Evolutionary conservation across 2,329 filamentous ascomycete genomes (phyloP).

Genomic region (Annulohypoxylon truncatum): DNA sequence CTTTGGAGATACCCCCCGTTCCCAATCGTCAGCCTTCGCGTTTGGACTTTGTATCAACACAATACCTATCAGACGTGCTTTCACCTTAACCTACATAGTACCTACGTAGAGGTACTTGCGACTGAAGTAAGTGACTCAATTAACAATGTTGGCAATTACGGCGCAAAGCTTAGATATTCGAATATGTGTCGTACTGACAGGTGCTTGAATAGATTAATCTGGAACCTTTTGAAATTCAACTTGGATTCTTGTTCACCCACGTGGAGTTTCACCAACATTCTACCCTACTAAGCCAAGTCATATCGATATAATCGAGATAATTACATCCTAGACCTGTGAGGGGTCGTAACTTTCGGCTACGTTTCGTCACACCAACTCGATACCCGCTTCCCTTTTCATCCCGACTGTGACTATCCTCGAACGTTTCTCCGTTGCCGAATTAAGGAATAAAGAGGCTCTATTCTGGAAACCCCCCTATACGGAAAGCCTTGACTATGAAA

Average conservation of each 20-base stretch:
- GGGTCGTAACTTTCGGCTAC: slow-evolving; percentile 13
- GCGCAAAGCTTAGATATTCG: background rate
- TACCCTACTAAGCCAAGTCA: background rate
- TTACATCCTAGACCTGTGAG: slow-evolving; percentile 9
- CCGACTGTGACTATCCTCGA: slow-evolving; percentile 13
- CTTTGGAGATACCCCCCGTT: slow-evolving; percentile 33
- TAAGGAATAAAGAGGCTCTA: slow-evolving; percentile 1
- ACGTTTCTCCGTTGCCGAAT: slow-evolving; percentile 6
- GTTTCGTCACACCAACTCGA: slow-evolving; percentile 14
- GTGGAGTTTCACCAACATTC: slow-evolving; percentile 13
- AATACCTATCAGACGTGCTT: slow-evolving; percentile 16
- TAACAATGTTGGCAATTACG: slow-evolving; percentile 3
- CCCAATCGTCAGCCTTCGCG: slow-evolving; percentile 4
- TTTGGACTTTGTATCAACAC: slow-evolving; percentile 18
- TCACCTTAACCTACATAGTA: background rate
- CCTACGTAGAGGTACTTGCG: slow-evolving; percentile 15
- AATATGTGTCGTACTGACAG: slow-evolving; percentile 23
- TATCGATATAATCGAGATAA: slow-evolving; percentile 4
- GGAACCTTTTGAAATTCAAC: slow-evolving; percentile 2
- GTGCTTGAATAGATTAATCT: slow-evolving; percentile 20
- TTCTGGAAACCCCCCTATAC: slow-evolving; percentile 4
- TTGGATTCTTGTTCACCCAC: slow-evolving; percentile 21
- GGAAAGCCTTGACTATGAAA: slow-evolving; percentile 34
- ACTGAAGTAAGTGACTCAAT: slow-evolving; percentile 28
- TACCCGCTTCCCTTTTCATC: slow-evolving; percentile 10